A percentile compares a stretch with the other conserved stretches of the same genome.
Conservation (phyloP, 768 basidiomycete species). For the Hygrophoropsis aurantiaca region DNA sequence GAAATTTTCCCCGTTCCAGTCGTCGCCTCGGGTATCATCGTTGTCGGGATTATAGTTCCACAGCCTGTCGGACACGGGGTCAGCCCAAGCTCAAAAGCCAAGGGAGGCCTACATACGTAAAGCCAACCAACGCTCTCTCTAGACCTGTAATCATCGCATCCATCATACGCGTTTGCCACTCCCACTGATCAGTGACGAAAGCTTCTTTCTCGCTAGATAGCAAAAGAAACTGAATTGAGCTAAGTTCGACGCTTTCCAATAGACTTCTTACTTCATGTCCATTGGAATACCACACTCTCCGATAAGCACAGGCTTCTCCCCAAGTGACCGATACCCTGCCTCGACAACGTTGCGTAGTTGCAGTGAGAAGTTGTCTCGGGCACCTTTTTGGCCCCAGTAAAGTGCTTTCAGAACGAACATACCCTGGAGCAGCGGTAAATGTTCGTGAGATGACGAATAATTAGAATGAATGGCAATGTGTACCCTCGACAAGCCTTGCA, state of each 20-base stretch:
- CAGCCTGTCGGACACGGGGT: conserved; percentile 50
- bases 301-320: conserved; percentile 81
- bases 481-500: conserved; percentile 88
- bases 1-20: conserved; percentile 98
- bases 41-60: conserved; percentile 97
- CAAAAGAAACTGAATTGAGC: conserved; percentile 1
- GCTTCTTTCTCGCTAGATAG: conserved; percentile 62
- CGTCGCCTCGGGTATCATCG: conserved; percentile 73
- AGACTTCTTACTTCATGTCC: conserved; percentile 82
- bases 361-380: conserved; percentile 74
- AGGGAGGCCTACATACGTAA: conserved; percentile 62
- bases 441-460: not conserved
- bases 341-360: conserved; percentile 83
- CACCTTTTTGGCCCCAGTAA: conserved; percentile 86
- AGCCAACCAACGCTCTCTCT: conserved; percentile 74
- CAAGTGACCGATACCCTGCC: conserved; percentile 64
- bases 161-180: conserved; percentile 90
- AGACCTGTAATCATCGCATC: conserved; percentile 86
- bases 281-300: conserved; percentile 96
- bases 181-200: conserved; percentile 70
- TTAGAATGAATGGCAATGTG: conserved; percentile 17
- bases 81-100: not conserved
- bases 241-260: not conserved
- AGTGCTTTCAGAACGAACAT: conserved; percentile 79
- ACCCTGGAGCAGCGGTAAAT: conserved; percentile 50